Evolutionary conservation across 2,329 filamentous ascomycete genomes (phyloP).

Genomic region (Ophiostoma novo-ulmi): DNA sequence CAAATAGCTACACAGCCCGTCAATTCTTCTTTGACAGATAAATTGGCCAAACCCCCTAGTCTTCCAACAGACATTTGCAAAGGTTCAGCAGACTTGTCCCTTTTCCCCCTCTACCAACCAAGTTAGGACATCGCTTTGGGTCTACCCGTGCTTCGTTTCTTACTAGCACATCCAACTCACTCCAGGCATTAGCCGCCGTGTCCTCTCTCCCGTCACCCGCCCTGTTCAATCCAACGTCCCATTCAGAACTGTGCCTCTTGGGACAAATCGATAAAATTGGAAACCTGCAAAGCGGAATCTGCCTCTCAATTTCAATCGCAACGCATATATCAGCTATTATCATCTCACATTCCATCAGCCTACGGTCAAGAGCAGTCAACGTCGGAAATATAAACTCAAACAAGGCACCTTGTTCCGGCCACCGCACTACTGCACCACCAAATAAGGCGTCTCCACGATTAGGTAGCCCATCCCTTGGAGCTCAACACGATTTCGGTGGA

Average conservation of each 20-base stretch:
- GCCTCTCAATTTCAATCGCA: not conserved
- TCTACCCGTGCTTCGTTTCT: slow-evolving; percentile 8
- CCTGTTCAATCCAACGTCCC: not conserved
- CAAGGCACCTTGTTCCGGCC: slow-evolving; percentile 1
- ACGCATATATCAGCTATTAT: not conserved
- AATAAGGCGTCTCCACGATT: slow-evolving; percentile 20
- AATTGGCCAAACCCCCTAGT: not conserved
- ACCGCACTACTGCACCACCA: slow-evolving; percentile 20
- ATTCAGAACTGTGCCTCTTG: not conserved
- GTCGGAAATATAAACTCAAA: not conserved
- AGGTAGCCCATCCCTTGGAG: slow-evolving; percentile 22
- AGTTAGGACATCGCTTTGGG: not conserved
- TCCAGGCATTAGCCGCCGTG: slow-evolving; percentile 3
- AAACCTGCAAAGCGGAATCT: not conserved
- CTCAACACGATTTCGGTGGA: slow-evolving; percentile 21
- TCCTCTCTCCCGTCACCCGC: not conserved
- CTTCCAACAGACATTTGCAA: not conserved
- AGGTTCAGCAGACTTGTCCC: not conserved
- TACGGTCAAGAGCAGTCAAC: not conserved
- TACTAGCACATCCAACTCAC: slow-evolving; percentile 7
- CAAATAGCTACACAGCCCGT: not conserved
- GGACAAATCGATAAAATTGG: not conserved
- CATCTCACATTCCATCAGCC: not conserved
- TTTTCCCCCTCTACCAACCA: not conserved
- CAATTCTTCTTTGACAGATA: not conserved